A percentile compares a stretch with the other conserved stretches of the same genome.
These are phyloP conservation scores for Hypholoma sublateritium DNA, from an alignment of 768 basidiomycete species.

Conservation along the genomic window DNA sequence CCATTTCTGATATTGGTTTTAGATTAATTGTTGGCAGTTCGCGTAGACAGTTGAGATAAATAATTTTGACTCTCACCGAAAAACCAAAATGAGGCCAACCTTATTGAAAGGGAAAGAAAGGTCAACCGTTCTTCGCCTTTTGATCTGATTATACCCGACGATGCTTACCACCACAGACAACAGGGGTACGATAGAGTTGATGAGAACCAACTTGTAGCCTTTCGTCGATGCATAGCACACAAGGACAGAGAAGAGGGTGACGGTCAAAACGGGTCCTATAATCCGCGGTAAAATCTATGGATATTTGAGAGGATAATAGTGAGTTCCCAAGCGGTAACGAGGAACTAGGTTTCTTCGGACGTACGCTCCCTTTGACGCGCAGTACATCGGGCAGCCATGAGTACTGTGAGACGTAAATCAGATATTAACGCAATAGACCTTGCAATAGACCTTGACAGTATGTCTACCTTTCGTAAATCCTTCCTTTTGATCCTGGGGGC, in stretches of 20 bases:
- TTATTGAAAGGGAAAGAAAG: conserved; percentile 28
- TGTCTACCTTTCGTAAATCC: conserved; percentile 49
- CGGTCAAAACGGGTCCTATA: conserved; percentile 79
- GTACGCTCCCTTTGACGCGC: conserved; percentile 78
- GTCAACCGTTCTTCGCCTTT: not conserved
- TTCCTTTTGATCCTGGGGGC: conserved; percentile 48
- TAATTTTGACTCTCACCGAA: conserved; percentile 50
- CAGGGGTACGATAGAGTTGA: conserved; percentile 85
- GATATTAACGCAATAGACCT: not conserved
- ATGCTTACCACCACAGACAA: conserved; percentile 85
- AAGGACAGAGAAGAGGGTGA: conserved; percentile 69
- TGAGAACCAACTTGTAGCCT: conserved; percentile 62
- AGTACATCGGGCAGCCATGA: conserved; percentile 91
- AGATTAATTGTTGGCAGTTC: not conserved
- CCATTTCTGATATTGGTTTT: conserved; percentile 49
- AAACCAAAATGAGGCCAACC: conserved; percentile 89
- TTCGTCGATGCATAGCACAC: conserved; percentile 59
- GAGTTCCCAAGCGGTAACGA: not conserved
- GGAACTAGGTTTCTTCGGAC: conserved; percentile 22
- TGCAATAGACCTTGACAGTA: not conserved
- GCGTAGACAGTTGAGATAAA: not conserved
- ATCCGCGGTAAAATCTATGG: conserved; percentile 69
- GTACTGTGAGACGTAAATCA: conserved; percentile 44
- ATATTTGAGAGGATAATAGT: conserved; percentile 4
- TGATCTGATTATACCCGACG: not conserved